Evolutionary conservation across 495 filamentous ascomycete species (phyloP).

Genomic region (Neurospora sp.): DNA sequence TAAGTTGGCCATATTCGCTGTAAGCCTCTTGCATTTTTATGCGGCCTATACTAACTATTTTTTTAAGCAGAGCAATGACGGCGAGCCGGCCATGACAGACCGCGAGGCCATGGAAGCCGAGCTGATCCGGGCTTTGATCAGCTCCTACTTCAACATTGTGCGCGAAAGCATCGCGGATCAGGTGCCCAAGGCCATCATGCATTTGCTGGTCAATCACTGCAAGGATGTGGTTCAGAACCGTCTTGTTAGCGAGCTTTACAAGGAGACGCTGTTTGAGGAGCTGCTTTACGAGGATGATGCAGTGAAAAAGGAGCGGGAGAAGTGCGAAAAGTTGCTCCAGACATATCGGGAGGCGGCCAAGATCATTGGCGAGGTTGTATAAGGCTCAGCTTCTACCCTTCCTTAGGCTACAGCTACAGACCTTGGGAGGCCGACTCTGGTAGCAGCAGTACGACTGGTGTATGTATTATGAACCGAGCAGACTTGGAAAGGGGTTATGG

Average conservation of each 20-base stretch:
- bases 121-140: constrained; percentile 90
- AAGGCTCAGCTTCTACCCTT: constrained; percentile 16
- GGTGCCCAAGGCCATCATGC: constrained; percentile 98
- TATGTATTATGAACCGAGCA: not conserved
- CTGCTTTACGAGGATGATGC: constrained; percentile 94
- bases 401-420: not conserved
- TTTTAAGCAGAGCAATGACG: constrained; percentile 30
- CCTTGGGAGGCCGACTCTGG: not conserved
- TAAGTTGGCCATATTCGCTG: constrained; percentile 33
- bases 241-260: constrained; percentile 90
- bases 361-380: constrained; percentile 94
- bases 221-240: constrained; percentile 97
- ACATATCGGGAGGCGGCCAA: constrained; percentile 96
- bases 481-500: not conserved
- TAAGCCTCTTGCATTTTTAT: not conserved
- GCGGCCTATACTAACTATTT: constrained; percentile 17
- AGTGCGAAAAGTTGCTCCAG: constrained; percentile 87
- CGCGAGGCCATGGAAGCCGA: constrained; percentile 95
- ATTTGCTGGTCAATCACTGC: constrained; percentile 93
- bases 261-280: constrained; percentile 85
- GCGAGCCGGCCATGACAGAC: constrained; percentile 81
- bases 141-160: constrained; percentile 97
- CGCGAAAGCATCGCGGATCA: constrained; percentile 95
- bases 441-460: not conserved
- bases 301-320: constrained; percentile 94